Conservation (phyloP, 306 rosid genomes). For the Luffa aegyptiaca region DNA sequence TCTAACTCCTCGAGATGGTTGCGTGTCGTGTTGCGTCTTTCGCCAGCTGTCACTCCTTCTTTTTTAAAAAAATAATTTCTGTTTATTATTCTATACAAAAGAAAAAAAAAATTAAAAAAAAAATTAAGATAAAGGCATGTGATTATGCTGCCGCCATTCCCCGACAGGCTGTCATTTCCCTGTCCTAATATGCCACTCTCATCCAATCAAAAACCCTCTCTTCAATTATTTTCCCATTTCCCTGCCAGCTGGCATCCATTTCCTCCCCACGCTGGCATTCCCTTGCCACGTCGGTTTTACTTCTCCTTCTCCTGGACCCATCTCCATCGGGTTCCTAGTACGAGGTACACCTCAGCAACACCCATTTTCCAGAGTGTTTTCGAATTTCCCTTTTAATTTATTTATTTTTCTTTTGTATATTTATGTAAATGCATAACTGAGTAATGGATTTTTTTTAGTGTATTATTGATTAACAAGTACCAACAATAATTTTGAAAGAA, state of each 20-base stretch:
- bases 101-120: not conserved
- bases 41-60: not conserved
- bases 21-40: constrained; percentile 1
- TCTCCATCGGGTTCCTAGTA: not conserved
- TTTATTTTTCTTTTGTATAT: too few relatives aligned
- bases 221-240: not conserved
- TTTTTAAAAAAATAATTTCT: not conserved
- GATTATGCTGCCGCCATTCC: constrained; percentile 11
- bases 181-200: constrained; percentile 9
- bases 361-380: not conserved
- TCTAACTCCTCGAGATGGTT: not conserved
- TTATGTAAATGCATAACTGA: not conserved
- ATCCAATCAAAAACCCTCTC: not conserved
- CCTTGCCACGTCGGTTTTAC: not conserved
- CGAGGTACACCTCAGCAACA: constrained; percentile 7
- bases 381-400: not conserved
- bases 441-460: not conserved
- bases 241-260: constrained; percentile 4
- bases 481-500: not conserved
- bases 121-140: not conserved
- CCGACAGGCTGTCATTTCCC: constrained; percentile 7
- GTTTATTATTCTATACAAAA: not conserved
- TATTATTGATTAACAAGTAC: not conserved
- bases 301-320: not conserved
- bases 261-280: not conserved